Base-by-base conservation (phyloP, 805 yeast genomes). In the Yamadazyma sp. region DNA sequence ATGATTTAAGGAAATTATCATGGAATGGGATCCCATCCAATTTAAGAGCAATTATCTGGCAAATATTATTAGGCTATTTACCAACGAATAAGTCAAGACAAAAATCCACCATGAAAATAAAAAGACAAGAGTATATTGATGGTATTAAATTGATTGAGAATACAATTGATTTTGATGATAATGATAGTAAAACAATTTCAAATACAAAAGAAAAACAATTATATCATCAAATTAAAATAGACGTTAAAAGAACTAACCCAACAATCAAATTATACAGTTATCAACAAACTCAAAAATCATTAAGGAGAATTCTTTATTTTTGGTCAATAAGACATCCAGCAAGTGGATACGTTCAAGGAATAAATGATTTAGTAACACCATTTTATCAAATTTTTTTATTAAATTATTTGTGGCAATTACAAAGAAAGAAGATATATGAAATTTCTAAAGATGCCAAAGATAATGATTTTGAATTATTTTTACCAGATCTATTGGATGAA, bases 251-350 rank as follows among this genome's bases (percentile, higher is more conserved):
- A 55, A 91, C 98, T 0, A 87, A 87, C 49, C 98, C 97, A 4
- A 78, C 80, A 31, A 75, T 88, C 33, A 77, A 76, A 41, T 69
- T 91, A 23, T 91, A 91, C 52, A 70, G 82, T 11, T 76, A 56
- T 47, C 74, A 74, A 14, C 65, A 80, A 2, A 86, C 93, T 0
- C 98, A 91, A 48, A 65, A 79, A 36, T 78, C 94, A 11, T 65
- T 91, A 40, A 88, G 89, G 49, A 78, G 83, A 46, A 79, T 93
- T 7, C 63, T 91, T 35, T 91, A 88, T 52, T 65, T 91, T 22
- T 91, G 98, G 98, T 94, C 98, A 0, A 80, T 91, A 17, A 73
- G 98, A 47, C 98, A 93, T 55, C 98, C 98, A 1, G 96, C 98
- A 5, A 81, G 93, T 53, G 98, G 98, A 11, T 91, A 91, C 58